A percentile compares a stretch with the other conserved stretches of the same genome.
Evolutionary conservation across 78 protist genomes (phyloP).

Genomic region (Dictyostelium citrinum): DNA sequence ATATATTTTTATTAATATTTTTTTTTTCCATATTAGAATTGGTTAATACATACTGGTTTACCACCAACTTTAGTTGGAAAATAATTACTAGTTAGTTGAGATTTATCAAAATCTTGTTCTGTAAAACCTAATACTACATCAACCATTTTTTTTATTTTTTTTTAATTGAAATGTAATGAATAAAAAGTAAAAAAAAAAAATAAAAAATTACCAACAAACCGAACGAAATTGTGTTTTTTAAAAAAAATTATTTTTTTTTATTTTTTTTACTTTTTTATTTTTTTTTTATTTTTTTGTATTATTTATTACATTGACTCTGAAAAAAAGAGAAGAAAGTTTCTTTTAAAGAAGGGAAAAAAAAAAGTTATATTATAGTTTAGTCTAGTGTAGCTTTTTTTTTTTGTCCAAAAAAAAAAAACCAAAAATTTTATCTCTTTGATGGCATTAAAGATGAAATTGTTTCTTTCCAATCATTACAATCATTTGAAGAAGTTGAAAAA

Average conservation of each 20-base stretch:
- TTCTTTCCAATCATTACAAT: slow-evolving; percentile 26
- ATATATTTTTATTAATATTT: too few relatives aligned
- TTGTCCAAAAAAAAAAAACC: too few relatives aligned
- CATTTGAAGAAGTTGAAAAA: neutral
- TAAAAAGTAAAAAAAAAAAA: neutral
- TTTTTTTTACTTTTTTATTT: too few relatives aligned
- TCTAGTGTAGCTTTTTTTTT: neutral
- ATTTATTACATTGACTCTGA: too few relatives aligned
- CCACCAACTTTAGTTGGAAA: slow-evolving; percentile 74
- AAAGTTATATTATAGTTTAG: neutral
- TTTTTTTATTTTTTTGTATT: too few relatives aligned
- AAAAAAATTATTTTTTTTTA: too few relatives aligned
- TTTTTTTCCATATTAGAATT: neutral
- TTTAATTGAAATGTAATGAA: neutral
- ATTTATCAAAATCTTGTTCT: neutral
- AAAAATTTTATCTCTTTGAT: neutral
- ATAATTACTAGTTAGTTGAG: slow-evolving; percentile 44
- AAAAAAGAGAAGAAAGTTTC: neutral
- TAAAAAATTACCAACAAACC: neutral
- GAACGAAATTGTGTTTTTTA: too few relatives aligned
- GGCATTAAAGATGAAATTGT: slow-evolving; percentile 41
- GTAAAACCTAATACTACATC: slow-evolving; percentile 30
- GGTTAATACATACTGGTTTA: slow-evolving; percentile 63
- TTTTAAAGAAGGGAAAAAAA: neutral
- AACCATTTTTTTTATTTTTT: neutral